A percentile compares a stretch with the other conserved stretches of the same genome.
Evolutionary conservation across 768 basidiomycete genomes (phyloP).

Genomic region (Phylloporus rhodoxanthus): DNA sequence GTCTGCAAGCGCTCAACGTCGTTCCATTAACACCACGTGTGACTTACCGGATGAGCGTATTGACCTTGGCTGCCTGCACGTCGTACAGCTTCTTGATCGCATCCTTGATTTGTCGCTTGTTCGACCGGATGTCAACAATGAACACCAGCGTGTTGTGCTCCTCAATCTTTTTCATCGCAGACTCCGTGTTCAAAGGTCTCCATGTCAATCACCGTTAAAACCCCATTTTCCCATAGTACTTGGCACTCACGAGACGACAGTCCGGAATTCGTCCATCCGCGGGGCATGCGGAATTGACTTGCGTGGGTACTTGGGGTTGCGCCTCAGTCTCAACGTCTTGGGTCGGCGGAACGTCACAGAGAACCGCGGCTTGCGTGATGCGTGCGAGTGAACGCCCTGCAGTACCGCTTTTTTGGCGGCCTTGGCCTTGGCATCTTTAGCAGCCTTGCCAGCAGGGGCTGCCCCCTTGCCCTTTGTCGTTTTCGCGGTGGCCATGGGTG

Average conservation of each 20-base stretch:
- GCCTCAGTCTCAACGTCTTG: conserved; percentile 81
- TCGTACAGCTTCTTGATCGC: conserved; percentile 99
- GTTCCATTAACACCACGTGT: background rate
- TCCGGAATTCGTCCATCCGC: conserved; percentile 95
- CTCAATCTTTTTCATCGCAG: conserved; percentile 99
- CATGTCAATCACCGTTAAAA: background rate
- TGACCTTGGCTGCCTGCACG: conserved; percentile 92
- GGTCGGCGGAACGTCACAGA: conserved; percentile 94
- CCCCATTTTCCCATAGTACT: background rate
- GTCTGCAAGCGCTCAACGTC: conserved; percentile 42
- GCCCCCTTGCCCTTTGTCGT: conserved; percentile 53
- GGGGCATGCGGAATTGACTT: conserved; percentile 90
- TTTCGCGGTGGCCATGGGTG: conserved; percentile 66
- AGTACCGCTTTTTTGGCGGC: conserved; percentile 95
- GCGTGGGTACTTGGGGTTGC: conserved; percentile 90
- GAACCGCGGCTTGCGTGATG: conserved; percentile 73
- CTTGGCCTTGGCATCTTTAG: conserved; percentile 69
- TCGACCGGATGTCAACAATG: conserved; percentile 89
- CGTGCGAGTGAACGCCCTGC: conserved; percentile 74
- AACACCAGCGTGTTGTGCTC: conserved; percentile 99
- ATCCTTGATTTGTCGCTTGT: conserved; percentile 99
- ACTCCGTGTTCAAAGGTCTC: conserved; percentile 90
- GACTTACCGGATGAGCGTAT: conserved; percentile 92
- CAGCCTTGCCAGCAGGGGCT: conserved; percentile 26
- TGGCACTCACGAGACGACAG: conserved; percentile 73